phyloP scores from a whole-genome alignment of 129 eudicot genomes.

The Centaurea solstitialis region DNA sequence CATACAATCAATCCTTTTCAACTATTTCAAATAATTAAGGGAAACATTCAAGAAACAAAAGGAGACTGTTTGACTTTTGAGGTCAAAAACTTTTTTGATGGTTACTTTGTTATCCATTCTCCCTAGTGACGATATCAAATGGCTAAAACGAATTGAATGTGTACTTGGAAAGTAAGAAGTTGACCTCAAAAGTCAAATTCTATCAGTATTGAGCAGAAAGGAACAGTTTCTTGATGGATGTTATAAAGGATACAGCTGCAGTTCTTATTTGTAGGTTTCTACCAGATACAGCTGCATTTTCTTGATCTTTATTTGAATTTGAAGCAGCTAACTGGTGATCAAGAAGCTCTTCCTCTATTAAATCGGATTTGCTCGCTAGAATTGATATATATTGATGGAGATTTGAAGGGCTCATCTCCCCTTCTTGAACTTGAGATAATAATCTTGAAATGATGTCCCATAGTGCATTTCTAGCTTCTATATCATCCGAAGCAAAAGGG shows the following conservation, averaged over 20 bases:
- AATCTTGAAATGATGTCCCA: conserved; percentile 75
- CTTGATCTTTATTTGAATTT: conserved; percentile 33
- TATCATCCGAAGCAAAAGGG: conserved; percentile 85
- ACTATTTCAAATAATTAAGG: conserved; percentile 54
- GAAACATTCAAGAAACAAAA: conserved; percentile 17
- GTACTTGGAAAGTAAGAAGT: background rate
- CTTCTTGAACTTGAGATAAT: conserved; percentile 44
- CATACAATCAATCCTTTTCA: conserved; percentile 52
- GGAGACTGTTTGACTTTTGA: background rate
- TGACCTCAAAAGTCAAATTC: conserved; percentile 16
- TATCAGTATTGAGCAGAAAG: background rate
- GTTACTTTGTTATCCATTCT: background rate
- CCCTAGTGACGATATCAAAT: background rate
- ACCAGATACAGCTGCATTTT: conserved; percentile 28
- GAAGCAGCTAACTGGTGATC: conserved; percentile 49
- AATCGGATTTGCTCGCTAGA: conserved; percentile 58
- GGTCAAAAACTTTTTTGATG: background rate
- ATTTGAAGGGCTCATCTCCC: conserved; percentile 41
- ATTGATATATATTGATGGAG: conserved; percentile 47
- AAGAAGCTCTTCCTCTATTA: conserved; percentile 84
- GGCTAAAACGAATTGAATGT: background rate
- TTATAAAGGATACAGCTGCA: conserved; percentile 78
- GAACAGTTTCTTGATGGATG: background rate
- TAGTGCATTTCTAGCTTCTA: conserved; percentile 79
- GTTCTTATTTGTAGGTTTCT: conserved; percentile 36